Base-by-base conservation (phyloP, 1,139 yeast genomes). In the Suhomyces terraborum region DNA sequence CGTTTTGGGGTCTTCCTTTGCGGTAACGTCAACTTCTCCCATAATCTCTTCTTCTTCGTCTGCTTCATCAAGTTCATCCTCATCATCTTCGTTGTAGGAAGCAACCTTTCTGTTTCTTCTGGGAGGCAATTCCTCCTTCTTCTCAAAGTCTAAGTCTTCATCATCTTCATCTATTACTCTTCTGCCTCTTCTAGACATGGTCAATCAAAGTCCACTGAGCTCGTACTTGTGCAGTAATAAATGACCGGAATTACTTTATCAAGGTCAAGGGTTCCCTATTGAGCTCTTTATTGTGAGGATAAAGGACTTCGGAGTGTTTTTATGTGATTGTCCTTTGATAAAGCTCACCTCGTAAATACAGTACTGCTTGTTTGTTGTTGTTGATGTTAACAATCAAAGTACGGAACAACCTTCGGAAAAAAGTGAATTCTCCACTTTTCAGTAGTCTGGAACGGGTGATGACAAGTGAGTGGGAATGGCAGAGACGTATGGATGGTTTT, bases 21-120 rank as follows among this genome's bases (percentile, higher is more conserved):
- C 22, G 13, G 28, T 32, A 19, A 17, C 40, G 24, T 26, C 29
- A 8, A 39, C 37, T 13, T 25, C 41, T 18, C 20, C 31, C 12
- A 32, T 47, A 25, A 62, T 69, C 3, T 62, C 70, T 8, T 61
- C 69, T 1, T 58, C 69, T 4, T 63, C 71, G 2, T 62, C 71
- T 8, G 61, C 69, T 1, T 57, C 69, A 6, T 58, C 66, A n/a
- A 54, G 59, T 6, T 50, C 51, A 32, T 52, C 50, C 9, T 47
- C 58, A 13, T 53, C 59, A 9, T 51, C 54, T 34, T 52, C 48
- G 36, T 47, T 46, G 38, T 50, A 45, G 6, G 46, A 28, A 16
- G 18, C 25, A 13, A 38, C 42, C 23, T 41, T 22, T 21, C 45
- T 34, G 24, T 43, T 34, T 43, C 46, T 40, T 37, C 46, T 34